Evolutionary conservation across 495 filamentous ascomycete genomes (phyloP).

Genomic region (Astrothelium macrocarpum): DNA sequence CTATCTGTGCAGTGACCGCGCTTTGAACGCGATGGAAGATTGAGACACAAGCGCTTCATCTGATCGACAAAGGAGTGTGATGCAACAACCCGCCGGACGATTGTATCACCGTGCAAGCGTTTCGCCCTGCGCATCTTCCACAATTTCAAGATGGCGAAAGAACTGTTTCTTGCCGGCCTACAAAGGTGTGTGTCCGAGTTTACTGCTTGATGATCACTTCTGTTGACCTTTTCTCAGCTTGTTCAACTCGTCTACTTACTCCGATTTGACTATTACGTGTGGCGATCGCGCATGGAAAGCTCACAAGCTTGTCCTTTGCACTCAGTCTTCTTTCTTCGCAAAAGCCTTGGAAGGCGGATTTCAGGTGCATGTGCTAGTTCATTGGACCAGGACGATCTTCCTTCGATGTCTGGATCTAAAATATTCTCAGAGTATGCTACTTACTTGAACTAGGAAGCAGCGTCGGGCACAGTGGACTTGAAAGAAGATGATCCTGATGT

Average conservation of each 20-base stretch:
- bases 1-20: too few species aligned
- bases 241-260: not conserved
- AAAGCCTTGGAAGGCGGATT: constrained; percentile 4
- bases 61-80: too few species aligned
- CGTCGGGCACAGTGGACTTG: not conserved
- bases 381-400: not conserved
- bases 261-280: constrained; percentile 12
- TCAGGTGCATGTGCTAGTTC: not conserved
- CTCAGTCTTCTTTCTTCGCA: constrained; percentile 10
- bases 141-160: not conserved
- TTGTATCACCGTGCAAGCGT: too few species aligned
- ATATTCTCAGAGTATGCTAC: not conserved
- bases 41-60: too few species aligned
- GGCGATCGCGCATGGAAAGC: constrained; percentile 5
- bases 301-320: constrained; percentile 11
- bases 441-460: constrained; percentile 8
- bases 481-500: not conserved
- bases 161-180: not conserved
- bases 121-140: too few species aligned
- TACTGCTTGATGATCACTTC: not conserved
- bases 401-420: not conserved
- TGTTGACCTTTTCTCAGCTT: constrained; percentile 3
- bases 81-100: too few species aligned
- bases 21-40: too few species aligned
- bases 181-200: not conserved